Conservation (phyloP, 306 rosid species). For the Gynostemma pentaphyllum region DNA sequence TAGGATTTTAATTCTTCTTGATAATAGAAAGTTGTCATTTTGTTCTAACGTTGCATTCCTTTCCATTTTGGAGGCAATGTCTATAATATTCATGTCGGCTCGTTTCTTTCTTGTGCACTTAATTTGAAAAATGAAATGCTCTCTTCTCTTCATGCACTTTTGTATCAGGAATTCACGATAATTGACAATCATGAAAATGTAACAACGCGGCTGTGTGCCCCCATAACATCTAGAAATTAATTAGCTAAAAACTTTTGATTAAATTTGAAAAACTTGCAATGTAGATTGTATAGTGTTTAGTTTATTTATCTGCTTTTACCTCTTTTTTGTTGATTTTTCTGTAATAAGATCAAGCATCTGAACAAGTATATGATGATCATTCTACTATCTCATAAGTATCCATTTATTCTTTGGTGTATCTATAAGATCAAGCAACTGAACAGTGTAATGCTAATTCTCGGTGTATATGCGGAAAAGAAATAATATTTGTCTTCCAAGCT, state of each 20-base stretch:
- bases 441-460: too few relatives aligned
- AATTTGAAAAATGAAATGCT: not conserved
- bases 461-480: too few relatives aligned
- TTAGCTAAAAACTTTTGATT: not conserved
- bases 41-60: not conserved
- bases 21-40: not conserved
- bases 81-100: not conserved
- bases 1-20: not conserved
- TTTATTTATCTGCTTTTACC: not conserved
- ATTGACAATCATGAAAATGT: not conserved
- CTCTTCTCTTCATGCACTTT: not conserved
- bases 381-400: not conserved
- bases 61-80: not conserved
- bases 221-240: not conserved
- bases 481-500: too few relatives aligned
- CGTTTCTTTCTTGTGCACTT: not conserved
- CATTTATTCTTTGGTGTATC: not conserved
- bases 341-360: not conserved
- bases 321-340: not conserved
- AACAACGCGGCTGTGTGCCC: not conserved
- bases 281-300: not conserved
- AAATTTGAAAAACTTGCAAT: not conserved
- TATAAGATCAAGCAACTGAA: too few relatives aligned
- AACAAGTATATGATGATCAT: not conserved
- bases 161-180: not conserved